phyloP scores from a whole-genome alignment of 345 rosid species.

The Syzygium aqueum region DNA sequence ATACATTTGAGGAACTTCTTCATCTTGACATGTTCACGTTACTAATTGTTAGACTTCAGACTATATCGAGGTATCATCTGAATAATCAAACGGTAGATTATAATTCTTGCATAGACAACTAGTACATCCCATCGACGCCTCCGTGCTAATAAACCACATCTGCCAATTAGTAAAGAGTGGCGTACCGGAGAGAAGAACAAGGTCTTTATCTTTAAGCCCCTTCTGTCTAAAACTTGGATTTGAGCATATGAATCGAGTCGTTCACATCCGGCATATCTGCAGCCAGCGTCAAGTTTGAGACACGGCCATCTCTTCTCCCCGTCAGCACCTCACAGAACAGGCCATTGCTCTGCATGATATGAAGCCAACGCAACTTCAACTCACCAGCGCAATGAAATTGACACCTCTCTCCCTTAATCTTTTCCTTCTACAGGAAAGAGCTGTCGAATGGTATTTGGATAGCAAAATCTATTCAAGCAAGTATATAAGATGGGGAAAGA shows the following conservation, averaged over 20 bases:
- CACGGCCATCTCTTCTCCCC: constrained; percentile 65
- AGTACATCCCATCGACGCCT: too few species aligned
- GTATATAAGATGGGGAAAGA: neutral
- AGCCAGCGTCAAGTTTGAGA: constrained; percentile 40
- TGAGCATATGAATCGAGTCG: constrained; percentile 45
- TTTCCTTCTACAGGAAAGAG: neutral
- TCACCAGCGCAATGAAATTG: neutral
- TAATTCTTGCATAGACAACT: neutral
- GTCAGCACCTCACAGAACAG: constrained; percentile 50
- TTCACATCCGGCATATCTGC: constrained; percentile 57
- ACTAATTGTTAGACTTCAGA: neutral
- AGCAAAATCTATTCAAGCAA: neutral
- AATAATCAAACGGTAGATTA: neutral
- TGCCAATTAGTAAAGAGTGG: neutral
- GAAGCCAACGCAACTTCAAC: neutral
- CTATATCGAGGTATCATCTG: neutral
- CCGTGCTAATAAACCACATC: neutral
- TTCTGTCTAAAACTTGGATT: constrained; percentile 44
- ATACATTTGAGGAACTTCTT: neutral
- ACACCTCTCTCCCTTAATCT: neutral
- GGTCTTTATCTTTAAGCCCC: constrained; percentile 59
- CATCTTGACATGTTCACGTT: neutral
- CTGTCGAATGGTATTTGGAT: neutral
- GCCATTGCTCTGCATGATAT: constrained; percentile 39
- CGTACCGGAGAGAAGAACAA: constrained; percentile 64